A percentile compares a stretch with the other conserved stretches of the same genome.
phyloP scores from a whole-genome alignment of 352 stramenopile species.

The Elongisporangium prolatum region DNA sequence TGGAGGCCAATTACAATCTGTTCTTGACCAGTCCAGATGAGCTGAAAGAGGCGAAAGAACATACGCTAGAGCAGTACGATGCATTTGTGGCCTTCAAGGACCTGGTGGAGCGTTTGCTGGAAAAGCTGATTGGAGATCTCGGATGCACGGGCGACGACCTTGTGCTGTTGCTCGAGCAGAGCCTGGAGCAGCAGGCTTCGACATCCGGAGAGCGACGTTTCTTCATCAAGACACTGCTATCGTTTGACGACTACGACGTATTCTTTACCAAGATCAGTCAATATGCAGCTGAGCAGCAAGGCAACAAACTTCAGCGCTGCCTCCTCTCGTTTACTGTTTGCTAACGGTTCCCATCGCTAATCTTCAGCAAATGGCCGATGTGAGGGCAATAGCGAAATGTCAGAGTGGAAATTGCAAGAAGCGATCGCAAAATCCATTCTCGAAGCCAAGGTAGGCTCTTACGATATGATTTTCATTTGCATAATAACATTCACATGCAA shows the following conservation, averaged over 20 bases:
- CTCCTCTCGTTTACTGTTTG: background rate
- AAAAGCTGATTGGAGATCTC: constrained; percentile 50
- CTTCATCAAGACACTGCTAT: constrained; percentile 67
- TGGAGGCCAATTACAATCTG: constrained; percentile 44
- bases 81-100: constrained; percentile 74
- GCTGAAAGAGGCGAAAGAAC: constrained; percentile 18
- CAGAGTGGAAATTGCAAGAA: constrained; percentile 65
- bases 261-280: constrained; percentile 56
- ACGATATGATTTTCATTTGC: too few species aligned
- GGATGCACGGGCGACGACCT: constrained; percentile 58
- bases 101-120: constrained; percentile 54
- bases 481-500: too few species aligned
- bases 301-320: background rate
- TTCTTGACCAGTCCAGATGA: constrained; percentile 30
- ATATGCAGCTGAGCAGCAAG: constrained; percentile 43
- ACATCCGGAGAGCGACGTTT: constrained; percentile 44
- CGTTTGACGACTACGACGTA: constrained; percentile 60
- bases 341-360: background rate
- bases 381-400: constrained; percentile 17
- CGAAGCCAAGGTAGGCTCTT: constrained; percentile 39
- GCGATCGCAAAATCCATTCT: constrained; percentile 65
- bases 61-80: constrained; percentile 57
- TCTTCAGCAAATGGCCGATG: background rate
- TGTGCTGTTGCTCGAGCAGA: constrained; percentile 40
- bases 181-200: constrained; percentile 21